phyloP scores from a whole-genome alignment of 805 yeast genomes.

The Candida nitratophila region DNA sequence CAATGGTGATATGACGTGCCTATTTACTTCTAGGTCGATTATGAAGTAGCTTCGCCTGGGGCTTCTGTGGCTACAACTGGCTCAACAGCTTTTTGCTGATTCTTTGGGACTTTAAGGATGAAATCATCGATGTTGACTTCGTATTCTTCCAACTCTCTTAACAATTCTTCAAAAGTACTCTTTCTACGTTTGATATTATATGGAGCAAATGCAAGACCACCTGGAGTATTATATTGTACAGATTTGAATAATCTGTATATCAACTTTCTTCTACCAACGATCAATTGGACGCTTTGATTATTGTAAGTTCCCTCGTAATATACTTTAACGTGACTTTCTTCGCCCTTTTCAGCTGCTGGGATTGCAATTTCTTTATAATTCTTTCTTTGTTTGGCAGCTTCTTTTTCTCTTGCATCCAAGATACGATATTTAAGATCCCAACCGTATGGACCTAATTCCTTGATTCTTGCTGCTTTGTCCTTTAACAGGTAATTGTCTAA shows the following conservation, averaged over 20 bases:
- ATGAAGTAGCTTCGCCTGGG: too few relatives aligned
- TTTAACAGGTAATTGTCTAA: conserved; percentile 82
- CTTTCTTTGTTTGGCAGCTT: conserved; percentile 32
- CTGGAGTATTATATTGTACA: conserved; percentile 36
- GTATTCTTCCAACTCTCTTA: conserved; percentile 39
- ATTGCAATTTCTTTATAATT: conserved; percentile 22
- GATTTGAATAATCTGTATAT: conserved; percentile 46
- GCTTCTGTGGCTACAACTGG: too few relatives aligned
- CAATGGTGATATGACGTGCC: too few relatives aligned
- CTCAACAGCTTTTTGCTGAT: background rate
- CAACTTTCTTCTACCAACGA: conserved; percentile 60
- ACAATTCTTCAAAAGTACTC: conserved; percentile 39
- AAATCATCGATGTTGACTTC: conserved; percentile 29
- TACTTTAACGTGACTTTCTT: conserved; percentile 26
- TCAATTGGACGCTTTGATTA: conserved; percentile 40
- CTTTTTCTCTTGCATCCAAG: conserved; percentile 36
- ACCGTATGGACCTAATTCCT: conserved; percentile 88
- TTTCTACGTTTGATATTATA: conserved; percentile 40
- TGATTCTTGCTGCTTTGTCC: conserved; percentile 82
- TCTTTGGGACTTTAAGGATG: background rate
- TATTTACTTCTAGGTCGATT: too few relatives aligned
- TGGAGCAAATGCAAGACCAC: conserved; percentile 35
- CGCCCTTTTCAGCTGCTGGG: conserved; percentile 18
- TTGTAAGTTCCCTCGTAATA: conserved; percentile 39
- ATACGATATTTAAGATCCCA: conserved; percentile 84